Percentiles rank a stretch among this genome's conserved stretches.
These are phyloP conservation scores for Pseudopyricularia cyperi DNA, from an alignment of 2,329 filamentous ascomycete species.

Conservation along the genomic window DNA sequence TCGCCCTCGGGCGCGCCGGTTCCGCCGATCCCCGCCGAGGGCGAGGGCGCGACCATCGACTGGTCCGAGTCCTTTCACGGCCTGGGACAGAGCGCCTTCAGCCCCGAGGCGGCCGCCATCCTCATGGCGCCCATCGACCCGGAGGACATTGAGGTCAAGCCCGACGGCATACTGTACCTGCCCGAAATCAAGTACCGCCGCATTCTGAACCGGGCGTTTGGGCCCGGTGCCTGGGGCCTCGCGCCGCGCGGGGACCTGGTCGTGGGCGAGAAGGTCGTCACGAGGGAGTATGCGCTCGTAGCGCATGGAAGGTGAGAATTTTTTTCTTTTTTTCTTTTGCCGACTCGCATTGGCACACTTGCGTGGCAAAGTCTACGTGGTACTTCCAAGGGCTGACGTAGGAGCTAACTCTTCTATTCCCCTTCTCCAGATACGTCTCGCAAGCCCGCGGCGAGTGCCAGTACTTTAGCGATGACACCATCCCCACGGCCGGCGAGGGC, in stretches of 20 bases:
- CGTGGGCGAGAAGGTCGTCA: constrained; percentile 68
- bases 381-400: background rate
- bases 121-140: constrained; percentile 54
- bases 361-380: background rate
- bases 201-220: constrained; percentile 82
- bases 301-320: constrained; percentile 66
- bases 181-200: constrained; percentile 97
- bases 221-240: constrained; percentile 89
- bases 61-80: constrained; percentile 80
- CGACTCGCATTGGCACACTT: background rate
- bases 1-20: constrained; percentile 4
- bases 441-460: constrained; percentile 90
- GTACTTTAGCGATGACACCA: constrained; percentile 80
- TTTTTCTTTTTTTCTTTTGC: background rate
- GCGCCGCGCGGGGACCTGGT: constrained; percentile 77
- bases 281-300: constrained; percentile 86
- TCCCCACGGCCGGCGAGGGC: constrained; percentile 89
- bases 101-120: constrained; percentile 52
- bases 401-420: background rate
- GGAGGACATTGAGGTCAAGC: constrained; percentile 89
- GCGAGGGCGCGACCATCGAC: constrained; percentile 33
- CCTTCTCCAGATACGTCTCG: constrained; percentile 58
- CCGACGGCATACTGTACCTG: constrained; percentile 89
- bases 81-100: constrained; percentile 58
- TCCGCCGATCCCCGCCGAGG: background rate